Conservation (phyloP, 2,329 filamentous ascomycete genomes). For the Tolypocladium paradoxum region DNA sequence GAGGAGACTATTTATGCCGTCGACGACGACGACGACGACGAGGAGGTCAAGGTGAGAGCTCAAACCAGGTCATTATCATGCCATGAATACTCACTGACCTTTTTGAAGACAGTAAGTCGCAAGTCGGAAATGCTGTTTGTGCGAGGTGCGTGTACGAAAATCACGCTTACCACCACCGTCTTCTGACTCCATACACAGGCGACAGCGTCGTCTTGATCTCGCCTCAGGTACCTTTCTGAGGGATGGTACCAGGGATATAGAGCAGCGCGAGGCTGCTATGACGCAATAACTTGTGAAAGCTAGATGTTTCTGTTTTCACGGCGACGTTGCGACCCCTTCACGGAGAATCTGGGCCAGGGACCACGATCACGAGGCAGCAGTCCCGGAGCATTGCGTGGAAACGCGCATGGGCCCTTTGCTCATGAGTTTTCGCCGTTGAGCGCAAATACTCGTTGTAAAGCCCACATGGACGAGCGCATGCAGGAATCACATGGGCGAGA, state of each 20-base stretch:
- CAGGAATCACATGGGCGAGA: neutral
- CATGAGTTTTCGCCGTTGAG: neutral
- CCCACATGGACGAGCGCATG: neutral
- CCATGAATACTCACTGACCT: slow-evolving; percentile 4
- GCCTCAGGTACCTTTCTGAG: slow-evolving; percentile 40
- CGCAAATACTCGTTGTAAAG: neutral
- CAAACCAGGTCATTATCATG: neutral
- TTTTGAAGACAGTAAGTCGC: slow-evolving; percentile 75
- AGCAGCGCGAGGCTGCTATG: neutral
- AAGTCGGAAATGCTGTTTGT: slow-evolving; percentile 99
- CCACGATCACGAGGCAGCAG: too few relatives aligned
- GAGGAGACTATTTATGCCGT: slow-evolving; percentile 94
- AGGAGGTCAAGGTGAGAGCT: slow-evolving; percentile 56
- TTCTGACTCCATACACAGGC: slow-evolving; percentile 32
- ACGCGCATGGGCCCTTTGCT: neutral
- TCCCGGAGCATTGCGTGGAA: neutral
- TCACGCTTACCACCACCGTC: neutral
- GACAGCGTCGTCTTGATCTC: slow-evolving; percentile 66
- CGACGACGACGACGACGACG: slow-evolving; percentile 77
- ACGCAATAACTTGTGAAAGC: neutral
- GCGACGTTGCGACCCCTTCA: neutral
- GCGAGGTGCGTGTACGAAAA: slow-evolving; percentile 54
- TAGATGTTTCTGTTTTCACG: neutral
- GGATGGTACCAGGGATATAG: neutral
- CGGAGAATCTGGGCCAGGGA: neutral